Evolutionary conservation across 2,329 filamentous ascomycete species (phyloP).

Genomic region (Fusarium nodosum): DNA sequence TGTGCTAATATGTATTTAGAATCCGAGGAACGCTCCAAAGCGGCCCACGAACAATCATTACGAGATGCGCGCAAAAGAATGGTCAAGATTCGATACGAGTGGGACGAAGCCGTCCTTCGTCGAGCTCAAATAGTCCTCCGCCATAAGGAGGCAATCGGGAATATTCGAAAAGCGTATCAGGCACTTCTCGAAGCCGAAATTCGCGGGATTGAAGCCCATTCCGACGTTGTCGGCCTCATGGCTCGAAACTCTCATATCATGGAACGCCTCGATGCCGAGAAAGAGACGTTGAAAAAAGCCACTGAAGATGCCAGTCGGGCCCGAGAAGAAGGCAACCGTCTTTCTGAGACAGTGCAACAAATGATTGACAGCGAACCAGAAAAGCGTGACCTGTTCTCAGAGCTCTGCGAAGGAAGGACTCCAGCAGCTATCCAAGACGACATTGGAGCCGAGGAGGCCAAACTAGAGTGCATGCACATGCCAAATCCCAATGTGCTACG

Average conservation of each 20-base stretch:
- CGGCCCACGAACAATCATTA: conserved; percentile 52
- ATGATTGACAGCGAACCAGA: conserved; percentile 58
- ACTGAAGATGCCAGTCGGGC: conserved; percentile 57
- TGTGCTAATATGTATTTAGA: conserved; percentile 46
- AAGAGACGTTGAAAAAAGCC: conserved; percentile 54
- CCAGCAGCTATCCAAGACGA: conserved; percentile 77
- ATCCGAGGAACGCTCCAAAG: conserved; percentile 54
- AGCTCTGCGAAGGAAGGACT: conserved; percentile 64
- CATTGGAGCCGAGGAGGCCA: conserved; percentile 79
- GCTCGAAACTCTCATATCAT: conserved; percentile 73
- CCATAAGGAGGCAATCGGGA: conserved; percentile 71
- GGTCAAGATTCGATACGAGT: conserved; percentile 64
- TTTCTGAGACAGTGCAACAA: conserved; percentile 56
- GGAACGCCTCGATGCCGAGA: conserved; percentile 63
- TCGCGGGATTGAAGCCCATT: conserved; percentile 82
- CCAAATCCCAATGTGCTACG: conserved; percentile 81
- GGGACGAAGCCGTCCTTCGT: conserved; percentile 68
- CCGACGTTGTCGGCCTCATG: conserved; percentile 79
- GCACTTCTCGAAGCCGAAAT: conserved; percentile 78
- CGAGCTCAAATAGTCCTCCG: conserved; percentile 68
- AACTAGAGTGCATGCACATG: conserved; percentile 83
- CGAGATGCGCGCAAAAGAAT: conserved; percentile 57
- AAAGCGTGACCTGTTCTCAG: conserved; percentile 58
- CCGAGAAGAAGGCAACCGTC: conserved; percentile 52
- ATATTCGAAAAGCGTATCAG: conserved; percentile 72